Evolutionary conservation across 129 eudicot species (phyloP).

Genomic region (Deinandra increscens): DNA sequence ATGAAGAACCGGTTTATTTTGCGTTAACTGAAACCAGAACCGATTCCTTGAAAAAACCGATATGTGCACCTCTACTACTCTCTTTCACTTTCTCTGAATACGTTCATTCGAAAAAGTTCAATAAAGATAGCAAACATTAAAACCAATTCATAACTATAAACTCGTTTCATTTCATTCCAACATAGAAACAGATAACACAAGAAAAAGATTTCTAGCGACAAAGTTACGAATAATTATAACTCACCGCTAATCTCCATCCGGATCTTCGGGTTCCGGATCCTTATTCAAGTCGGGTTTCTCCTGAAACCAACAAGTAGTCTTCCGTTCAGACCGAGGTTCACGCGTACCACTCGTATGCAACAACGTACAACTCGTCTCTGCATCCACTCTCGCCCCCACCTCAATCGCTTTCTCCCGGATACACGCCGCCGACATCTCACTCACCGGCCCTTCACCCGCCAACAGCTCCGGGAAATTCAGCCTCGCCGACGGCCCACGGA

Average conservation of each 20-base stretch:
- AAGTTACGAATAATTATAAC: too few relatives aligned
- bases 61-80: too few relatives aligned
- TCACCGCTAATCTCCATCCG: conserved; percentile 7
- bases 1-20: too few relatives aligned
- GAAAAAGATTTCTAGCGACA: neutral
- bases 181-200: neutral
- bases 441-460: neutral
- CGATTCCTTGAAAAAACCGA: too few relatives aligned
- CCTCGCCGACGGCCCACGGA: conserved; percentile 65
- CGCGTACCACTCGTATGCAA: neutral
- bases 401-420: conserved; percentile 62
- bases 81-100: too few relatives aligned
- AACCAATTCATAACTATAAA: too few relatives aligned
- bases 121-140: too few relatives aligned
- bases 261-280: conserved; percentile 65
- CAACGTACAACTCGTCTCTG: conserved; percentile 23
- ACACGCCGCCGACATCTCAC: conserved; percentile 51
- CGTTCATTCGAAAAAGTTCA: too few relatives aligned
- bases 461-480: conserved; percentile 55
- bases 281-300: conserved; percentile 62
- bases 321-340: conserved; percentile 10
- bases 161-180: neutral
- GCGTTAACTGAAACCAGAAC: too few relatives aligned
- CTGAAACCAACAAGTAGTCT: conserved; percentile 43
- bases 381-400: conserved; percentile 75